Evolutionary conservation across 2,329 filamentous ascomycete species (phyloP), one percentile per base, ranked within the genome.

Genomic region (Hymenoscyphus scutula): DNA sequence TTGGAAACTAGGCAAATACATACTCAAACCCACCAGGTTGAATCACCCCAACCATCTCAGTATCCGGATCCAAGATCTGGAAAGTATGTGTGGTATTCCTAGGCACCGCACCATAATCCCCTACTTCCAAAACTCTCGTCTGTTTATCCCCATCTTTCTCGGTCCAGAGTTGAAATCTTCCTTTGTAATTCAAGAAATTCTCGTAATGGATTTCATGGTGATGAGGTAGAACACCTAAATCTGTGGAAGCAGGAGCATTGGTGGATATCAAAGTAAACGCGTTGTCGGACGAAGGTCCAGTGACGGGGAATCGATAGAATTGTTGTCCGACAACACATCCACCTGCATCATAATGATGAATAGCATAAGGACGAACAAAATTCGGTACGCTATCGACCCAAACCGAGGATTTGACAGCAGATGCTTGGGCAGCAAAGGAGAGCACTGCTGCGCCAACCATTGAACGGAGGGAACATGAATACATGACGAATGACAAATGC

Each of bases 11-110:
- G 2, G 7, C 4, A 19, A 55, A 41, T 10, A 71, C 69, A 54
- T 73, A 76, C 73, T 82, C 79, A 58, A 82, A 81, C n/a, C 78
- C 79, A 34, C 80, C 78, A 2, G 80, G 79, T 7, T 74, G 72
- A 54, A 81, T 77, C 0, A 80, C 74, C 2, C 80, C 79, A 1
- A 77, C 74, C 69, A 82, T 75, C 65, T 81, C 76, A 4, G 78
- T 80, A 65, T 81, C 77, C 0, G 78, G 78, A 60, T 81, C 79
- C 13, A 79, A 67, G 17, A 81, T 73, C 67, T 80, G 78, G 72
- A 81, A 81, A 2, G 79, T 79, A 63, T 81, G 80, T 1, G 77
- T 79, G 1, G 78, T 80, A 64, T 81, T 77, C 23, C 73, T 72
- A 0, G 78, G 76, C 0, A 81, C 77, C 4, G 77, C 77, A 41